Percentiles rank a stretch among this genome's conserved stretches.
Evolutionary conservation across 805 yeast genomes (phyloP).

Genomic region (Pichia membranifaciens): DNA sequence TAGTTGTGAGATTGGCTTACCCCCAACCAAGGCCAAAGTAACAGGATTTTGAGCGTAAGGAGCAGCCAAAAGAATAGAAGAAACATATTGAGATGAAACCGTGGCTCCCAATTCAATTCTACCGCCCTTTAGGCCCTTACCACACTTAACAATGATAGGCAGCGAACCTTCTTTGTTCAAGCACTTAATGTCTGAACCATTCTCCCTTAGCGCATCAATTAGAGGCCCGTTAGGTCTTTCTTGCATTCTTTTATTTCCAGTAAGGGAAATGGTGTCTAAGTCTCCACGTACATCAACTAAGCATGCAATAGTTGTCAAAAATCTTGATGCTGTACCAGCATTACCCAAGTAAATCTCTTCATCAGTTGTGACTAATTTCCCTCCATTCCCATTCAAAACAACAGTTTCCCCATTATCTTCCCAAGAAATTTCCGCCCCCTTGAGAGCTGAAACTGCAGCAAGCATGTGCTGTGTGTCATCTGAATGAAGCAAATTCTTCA

Average conservation of each 20-base stretch:
- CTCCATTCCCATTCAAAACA: constrained; percentile 80
- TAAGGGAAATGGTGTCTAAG: constrained; percentile 51
- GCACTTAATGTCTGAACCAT: constrained; percentile 73
- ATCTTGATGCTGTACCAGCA: constrained; percentile 97
- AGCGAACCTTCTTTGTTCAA: constrained; percentile 73
- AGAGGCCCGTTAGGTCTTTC: constrained; percentile 95
- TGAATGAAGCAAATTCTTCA: constrained; percentile 84
- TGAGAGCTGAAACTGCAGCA: constrained; percentile 69
- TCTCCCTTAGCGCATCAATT: constrained; percentile 79
- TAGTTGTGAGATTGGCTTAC: constrained; percentile 92
- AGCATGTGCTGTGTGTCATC: constrained; percentile 96
- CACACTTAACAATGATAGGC: constrained; percentile 70
- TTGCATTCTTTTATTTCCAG: constrained; percentile 97
- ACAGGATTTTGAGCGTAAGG: constrained; percentile 91
- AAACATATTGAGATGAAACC: constrained; percentile 94
- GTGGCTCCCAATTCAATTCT: constrained; percentile 92
- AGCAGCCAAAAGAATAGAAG: constrained; percentile 94
- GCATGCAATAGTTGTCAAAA: constrained; percentile 89
- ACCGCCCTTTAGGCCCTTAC: constrained; percentile 78
- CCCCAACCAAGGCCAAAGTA: constrained; percentile 84
- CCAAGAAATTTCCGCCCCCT: constrained; percentile 76
- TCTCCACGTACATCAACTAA: constrained; percentile 50
- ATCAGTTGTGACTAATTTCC: constrained; percentile 56
- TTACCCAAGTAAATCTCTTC: constrained; percentile 84
- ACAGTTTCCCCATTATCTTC: constrained; percentile 90